phyloP scores from a whole-genome alignment of 2,329 filamentous ascomycete genomes.

The Penicillium griseofulvum region DNA sequence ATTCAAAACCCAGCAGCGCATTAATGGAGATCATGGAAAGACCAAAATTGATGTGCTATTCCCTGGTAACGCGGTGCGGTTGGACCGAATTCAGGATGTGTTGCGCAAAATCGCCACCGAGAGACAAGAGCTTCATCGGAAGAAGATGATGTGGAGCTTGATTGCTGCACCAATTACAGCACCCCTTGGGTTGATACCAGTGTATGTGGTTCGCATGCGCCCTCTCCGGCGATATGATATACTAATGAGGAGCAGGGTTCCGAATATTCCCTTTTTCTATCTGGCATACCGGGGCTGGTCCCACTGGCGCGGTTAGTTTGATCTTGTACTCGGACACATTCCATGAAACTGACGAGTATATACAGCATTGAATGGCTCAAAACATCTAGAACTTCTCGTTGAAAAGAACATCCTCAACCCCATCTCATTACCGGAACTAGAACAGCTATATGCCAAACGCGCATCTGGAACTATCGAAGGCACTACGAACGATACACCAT shows the following conservation, averaged over 20 bases:
- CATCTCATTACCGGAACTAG: slow-evolving; percentile 66
- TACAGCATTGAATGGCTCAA: slow-evolving; percentile 73
- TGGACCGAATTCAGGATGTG: slow-evolving; percentile 62
- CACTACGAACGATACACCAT: slow-evolving; percentile 27
- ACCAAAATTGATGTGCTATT: slow-evolving; percentile 68
- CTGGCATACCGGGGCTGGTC: slow-evolving; percentile 86
- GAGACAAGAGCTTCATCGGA: slow-evolving; percentile 72
- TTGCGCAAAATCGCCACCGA: slow-evolving; percentile 73
- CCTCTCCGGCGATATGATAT: background rate
- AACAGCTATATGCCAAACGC: slow-evolving; percentile 66
- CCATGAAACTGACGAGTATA: slow-evolving; percentile 14
- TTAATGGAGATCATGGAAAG: slow-evolving; percentile 62
- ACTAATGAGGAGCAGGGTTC: slow-evolving; percentile 58
- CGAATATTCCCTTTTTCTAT: slow-evolving; percentile 97
- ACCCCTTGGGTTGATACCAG: slow-evolving; percentile 77
- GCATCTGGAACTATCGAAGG: slow-evolving; percentile 33
- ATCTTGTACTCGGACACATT: background rate
- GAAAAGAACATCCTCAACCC: slow-evolving; percentile 67
- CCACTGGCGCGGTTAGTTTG: slow-evolving; percentile 66
- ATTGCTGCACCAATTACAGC: slow-evolving; percentile 77
- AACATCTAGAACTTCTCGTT: slow-evolving; percentile 78
- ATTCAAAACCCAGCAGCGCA: slow-evolving; percentile 64
- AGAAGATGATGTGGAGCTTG: slow-evolving; percentile 75
- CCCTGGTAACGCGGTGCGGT: slow-evolving; percentile 67
- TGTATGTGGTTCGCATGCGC: slow-evolving; percentile 57